These are phyloP conservation scores for Suillus decipiens DNA, from an alignment of 768 basidiomycete genomes.

Conservation along the genomic window DNA sequence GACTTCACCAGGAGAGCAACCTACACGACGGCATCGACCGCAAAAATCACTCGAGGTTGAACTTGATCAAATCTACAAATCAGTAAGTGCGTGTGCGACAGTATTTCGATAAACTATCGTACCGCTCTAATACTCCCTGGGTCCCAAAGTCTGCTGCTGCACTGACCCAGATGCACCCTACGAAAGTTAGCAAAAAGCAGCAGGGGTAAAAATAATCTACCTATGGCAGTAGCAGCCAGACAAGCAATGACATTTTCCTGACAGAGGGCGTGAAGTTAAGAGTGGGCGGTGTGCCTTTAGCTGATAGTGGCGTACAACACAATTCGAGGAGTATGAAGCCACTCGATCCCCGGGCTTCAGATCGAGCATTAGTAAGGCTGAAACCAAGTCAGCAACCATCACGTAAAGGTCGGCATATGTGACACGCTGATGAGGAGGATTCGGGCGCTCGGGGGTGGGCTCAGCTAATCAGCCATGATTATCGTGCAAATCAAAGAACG, in stretches of 20 bases:
- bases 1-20: constrained; percentile 22
- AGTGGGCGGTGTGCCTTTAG: constrained; percentile 15
- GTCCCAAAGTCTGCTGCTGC: constrained; percentile 84
- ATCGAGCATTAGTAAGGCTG: constrained; percentile 53
- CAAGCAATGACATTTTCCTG: constrained; percentile 72
- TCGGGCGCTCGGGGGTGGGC: constrained; percentile 51
- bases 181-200: not conserved
- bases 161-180: constrained; percentile 77
- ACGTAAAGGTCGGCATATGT: constrained; percentile 62
- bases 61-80: constrained; percentile 71
- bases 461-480: constrained; percentile 47
- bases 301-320: constrained; percentile 54
- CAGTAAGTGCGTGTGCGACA: constrained; percentile 12
- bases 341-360: constrained; percentile 69
- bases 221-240: constrained; percentile 69
- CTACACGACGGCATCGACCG: constrained; percentile 71
- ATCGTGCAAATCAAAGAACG: constrained; percentile 17
- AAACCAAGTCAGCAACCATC: constrained; percentile 57
- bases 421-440: constrained; percentile 44
- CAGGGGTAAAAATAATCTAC: constrained; percentile 20
- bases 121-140: constrained; percentile 75
- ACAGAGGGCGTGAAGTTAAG: not conserved
- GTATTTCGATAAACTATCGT: constrained; percentile 17
- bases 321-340: constrained; percentile 78
- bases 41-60: constrained; percentile 69